Conservation (phyloP, 2,329 filamentous ascomycete genomes). For the Penicillium sp. region DNA sequence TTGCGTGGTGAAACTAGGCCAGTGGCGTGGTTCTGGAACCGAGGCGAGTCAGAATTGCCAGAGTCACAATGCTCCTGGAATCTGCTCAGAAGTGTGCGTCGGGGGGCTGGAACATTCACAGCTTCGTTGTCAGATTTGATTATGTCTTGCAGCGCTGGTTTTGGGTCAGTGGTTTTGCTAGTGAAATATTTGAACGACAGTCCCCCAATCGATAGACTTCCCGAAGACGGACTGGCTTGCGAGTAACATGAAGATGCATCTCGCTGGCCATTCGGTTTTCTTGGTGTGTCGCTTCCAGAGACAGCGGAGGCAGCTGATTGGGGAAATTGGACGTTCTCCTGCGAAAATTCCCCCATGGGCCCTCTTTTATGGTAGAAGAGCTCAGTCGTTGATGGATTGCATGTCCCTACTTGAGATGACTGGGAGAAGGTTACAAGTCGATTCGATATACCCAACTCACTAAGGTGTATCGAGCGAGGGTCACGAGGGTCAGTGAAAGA, state of each 20-base stretch:
- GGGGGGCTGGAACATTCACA: not conserved
- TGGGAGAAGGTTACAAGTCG: slow-evolving; percentile 25
- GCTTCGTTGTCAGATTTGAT: not conserved
- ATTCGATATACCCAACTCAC: slow-evolving; percentile 31
- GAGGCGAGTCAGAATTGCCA: not conserved
- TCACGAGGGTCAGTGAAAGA: slow-evolving; percentile 20
- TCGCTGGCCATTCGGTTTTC: slow-evolving; percentile 5
- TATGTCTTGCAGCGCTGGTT: slow-evolving; percentile 5
- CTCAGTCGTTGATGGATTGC: slow-evolving; percentile 24
- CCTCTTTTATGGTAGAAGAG: slow-evolving; percentile 15
- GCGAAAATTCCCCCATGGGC: slow-evolving; percentile 7
- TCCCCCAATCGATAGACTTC: not conserved
- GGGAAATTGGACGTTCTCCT: slow-evolving; percentile 12
- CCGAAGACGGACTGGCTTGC: slow-evolving; percentile 8
- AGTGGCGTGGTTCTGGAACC: not conserved
- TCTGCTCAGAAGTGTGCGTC: slow-evolving; percentile 24
- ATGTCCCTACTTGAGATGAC: slow-evolving; percentile 21
- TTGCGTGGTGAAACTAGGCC: slow-evolving; percentile 26
- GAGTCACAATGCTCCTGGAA: slow-evolving; percentile 35
- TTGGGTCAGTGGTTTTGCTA: not conserved
- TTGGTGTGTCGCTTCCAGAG: not conserved
- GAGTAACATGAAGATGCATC: slow-evolving; percentile 31
- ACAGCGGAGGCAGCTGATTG: slow-evolving; percentile 1
- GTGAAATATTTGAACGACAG: slow-evolving; percentile 1
- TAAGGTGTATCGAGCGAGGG: slow-evolving; percentile 25